These are phyloP conservation scores for Earliella scabrosa DNA, from an alignment of 1,284 basidiomycete species.

Conservation along the genomic window DNA sequence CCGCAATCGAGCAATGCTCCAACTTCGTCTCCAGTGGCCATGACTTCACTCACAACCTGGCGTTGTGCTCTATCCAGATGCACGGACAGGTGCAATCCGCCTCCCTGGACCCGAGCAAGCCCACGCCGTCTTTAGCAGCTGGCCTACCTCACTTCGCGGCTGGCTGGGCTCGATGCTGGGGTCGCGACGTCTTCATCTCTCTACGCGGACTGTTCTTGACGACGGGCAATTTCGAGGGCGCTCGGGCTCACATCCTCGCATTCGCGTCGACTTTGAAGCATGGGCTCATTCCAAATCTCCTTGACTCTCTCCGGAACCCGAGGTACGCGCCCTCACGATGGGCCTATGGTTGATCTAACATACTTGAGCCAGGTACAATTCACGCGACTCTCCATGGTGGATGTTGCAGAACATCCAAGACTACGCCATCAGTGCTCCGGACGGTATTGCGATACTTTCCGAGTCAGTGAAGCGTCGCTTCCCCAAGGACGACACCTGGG, in stretches of 20 bases:
- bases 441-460: slow-evolving; percentile 81
- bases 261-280: slow-evolving; percentile 89
- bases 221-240: slow-evolving; percentile 87
- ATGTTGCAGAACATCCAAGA: slow-evolving; percentile 99
- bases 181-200: slow-evolving; percentile 96
- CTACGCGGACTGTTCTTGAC: slow-evolving; percentile 90
- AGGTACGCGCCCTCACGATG: slow-evolving; percentile 50
- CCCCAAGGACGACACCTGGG: slow-evolving; percentile 93
- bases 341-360: neutral
- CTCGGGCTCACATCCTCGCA: slow-evolving; percentile 86
- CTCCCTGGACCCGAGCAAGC: slow-evolving; percentile 74
- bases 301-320: slow-evolving; percentile 86
- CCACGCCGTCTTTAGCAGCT: slow-evolving; percentile 87
- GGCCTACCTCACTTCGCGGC: slow-evolving; percentile 92
- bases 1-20: slow-evolving; percentile 84
- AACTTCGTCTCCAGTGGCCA: slow-evolving; percentile 86
- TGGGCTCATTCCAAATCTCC: slow-evolving; percentile 90
- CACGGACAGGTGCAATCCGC: slow-evolving; percentile 88
- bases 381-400: slow-evolving; percentile 96
- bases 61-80: slow-evolving; percentile 90
- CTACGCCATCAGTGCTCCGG: slow-evolving; percentile 84
- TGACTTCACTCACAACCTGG: slow-evolving; percentile 88
- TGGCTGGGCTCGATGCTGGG: slow-evolving; percentile 95
- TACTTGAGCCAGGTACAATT: slow-evolving; percentile 71
- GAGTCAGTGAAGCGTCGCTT: slow-evolving; percentile 91